Conservation (phyloP, 2,329 filamentous ascomycete genomes). For the Aureobasidium sp. region DNA sequence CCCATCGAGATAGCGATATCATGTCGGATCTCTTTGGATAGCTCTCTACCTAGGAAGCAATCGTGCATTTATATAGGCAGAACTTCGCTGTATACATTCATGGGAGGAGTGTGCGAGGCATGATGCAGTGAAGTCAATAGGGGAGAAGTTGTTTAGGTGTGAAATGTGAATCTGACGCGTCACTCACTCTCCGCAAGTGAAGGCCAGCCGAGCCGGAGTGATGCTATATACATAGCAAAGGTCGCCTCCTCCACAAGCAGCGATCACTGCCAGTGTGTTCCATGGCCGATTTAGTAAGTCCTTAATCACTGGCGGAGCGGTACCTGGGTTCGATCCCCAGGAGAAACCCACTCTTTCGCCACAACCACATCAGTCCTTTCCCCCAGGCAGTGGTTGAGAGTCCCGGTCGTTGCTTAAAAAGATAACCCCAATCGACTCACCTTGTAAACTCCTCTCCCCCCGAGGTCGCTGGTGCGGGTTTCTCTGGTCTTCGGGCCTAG, state of each 20-base stretch:
- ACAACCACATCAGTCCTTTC: neutral
- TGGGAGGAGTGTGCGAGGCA: too few relatives aligned
- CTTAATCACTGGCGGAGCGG: neutral
- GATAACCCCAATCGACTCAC: neutral
- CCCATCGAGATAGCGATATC: too few relatives aligned
- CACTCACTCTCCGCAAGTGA: neutral
- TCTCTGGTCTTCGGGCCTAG: neutral
- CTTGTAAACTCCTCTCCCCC: neutral
- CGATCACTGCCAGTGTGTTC: neutral
- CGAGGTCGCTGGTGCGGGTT: neutral
- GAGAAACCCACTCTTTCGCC: neutral
- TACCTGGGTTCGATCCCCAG: neutral
- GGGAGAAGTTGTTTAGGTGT: neutral
- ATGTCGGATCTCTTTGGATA: too few relatives aligned
- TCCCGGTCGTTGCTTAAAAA: neutral
- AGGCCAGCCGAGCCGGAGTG: neutral
- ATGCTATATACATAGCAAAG: neutral
- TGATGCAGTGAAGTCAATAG: too few relatives aligned
- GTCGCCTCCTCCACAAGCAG: neutral
- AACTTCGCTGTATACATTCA: too few relatives aligned
- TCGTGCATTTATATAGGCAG: too few relatives aligned
- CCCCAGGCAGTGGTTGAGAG: neutral
- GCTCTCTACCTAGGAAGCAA: too few relatives aligned
- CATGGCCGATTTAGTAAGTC: neutral
- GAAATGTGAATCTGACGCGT: neutral